Percentiles rank a stretch among this genome's conserved stretches.
These are phyloP conservation scores for Nicotiana tabacum DNA, from an alignment of 257 asterid species.

Conservation along the genomic window DNA sequence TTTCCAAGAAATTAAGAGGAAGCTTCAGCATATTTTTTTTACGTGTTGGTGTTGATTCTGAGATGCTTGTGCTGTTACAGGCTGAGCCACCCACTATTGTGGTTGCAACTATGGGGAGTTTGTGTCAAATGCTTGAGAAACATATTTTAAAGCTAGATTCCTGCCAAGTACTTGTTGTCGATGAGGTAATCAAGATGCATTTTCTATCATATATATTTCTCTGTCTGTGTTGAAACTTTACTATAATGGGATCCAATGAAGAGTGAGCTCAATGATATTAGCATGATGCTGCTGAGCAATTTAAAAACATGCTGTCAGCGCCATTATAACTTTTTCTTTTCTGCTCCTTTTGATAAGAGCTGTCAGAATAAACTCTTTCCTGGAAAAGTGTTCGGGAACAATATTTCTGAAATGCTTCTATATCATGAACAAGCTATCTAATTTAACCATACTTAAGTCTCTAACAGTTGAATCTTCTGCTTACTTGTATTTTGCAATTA, in stretches of 20 bases:
- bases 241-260: not conserved
- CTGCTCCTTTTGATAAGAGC: not conserved
- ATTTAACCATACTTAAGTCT: not conserved
- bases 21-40: not conserved
- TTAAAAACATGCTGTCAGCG: not conserved
- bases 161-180: conserved; percentile 79
- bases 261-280: not conserved
- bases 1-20: not conserved
- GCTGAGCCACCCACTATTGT: conserved; percentile 86
- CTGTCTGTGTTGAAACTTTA: not conserved
- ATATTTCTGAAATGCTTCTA: not conserved
- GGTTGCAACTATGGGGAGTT: conserved; percentile 84
- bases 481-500: not conserved
- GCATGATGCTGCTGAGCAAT: not conserved
- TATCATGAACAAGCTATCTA: not conserved
- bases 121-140: conserved; percentile 85
- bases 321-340: not conserved
- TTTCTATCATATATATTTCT: conserved; percentile 2
- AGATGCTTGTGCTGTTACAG: conserved; percentile 32
- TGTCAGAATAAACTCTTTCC: not conserved
- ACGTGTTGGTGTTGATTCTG: not conserved
- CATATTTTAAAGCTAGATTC: conserved; percentile 63
- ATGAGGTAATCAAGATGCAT: conserved; percentile 58
- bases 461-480: not conserved
- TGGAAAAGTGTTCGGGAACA: not conserved